Base-by-base conservation (phyloP, 768 basidiomycete genomes). In the Macrolepiota fuliginosa region DNA sequence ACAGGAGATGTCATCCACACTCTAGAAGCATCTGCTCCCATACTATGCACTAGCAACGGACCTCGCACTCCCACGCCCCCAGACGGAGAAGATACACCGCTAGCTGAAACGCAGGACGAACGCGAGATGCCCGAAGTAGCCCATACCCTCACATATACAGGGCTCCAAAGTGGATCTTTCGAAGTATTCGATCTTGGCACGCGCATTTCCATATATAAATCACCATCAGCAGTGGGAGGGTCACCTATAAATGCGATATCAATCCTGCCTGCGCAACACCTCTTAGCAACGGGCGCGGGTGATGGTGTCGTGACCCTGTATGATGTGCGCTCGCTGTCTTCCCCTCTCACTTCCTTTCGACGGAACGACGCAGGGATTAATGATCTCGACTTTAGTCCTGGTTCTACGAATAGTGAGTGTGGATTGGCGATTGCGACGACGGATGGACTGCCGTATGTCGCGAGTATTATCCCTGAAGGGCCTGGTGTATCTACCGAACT, bases 361-460 rank as follows among this genome's bases (percentile, higher is more conserved):
- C 74, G 84, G 22, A 80, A 81, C 64, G 75, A 75, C 4, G 80
- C 82, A 3, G 76, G 73, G 1, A 75, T 89, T 4, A 83, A 84
- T 56, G 82, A 82, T 62, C 54, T 89, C 3, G 68, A 69, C 1
- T 81, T 82, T 56, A 58, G 74, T 24, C 54, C 58, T 19, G n/a
- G 47, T 0, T 24, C 22, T 49, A 19, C 12, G 25, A 24, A 27
- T 19, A 27, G 25, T 49, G 22, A 49, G 22, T 49, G 47, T 3
- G 73, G 72, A 4, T 62, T 88, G 52, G 79, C 76, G 2, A 74
- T 87, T 1, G 83, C 80, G 1, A 82, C 83, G 1, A 76, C 78
- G 47, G 87, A 89, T 66, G 88, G 87, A 1, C 72, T 89, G 29
- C 84, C 87, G 0, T 88, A 80, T 65, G 68, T 86, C n/a, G 83